phyloP scores from a whole-genome alignment of 805 yeast species.

The Wickerhamomyces pijperi region DNA sequence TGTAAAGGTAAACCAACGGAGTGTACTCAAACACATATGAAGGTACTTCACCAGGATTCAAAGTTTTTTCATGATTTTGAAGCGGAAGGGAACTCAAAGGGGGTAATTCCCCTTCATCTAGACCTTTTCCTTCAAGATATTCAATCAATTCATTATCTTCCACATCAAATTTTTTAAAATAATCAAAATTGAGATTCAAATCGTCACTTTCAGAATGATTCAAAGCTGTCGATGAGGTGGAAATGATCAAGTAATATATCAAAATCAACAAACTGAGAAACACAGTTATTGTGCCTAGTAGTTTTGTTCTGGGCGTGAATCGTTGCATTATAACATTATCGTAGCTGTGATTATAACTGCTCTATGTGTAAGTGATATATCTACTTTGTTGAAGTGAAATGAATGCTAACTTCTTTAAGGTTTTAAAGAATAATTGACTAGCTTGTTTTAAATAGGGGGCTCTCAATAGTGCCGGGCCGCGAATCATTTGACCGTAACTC shows the following conservation, averaged over 20 bases:
- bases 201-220: too few species aligned
- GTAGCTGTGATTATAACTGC: too few species aligned
- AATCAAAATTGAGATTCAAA: constrained; percentile 6
- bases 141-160: constrained; percentile 3
- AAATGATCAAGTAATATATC: too few species aligned
- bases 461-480: too few species aligned
- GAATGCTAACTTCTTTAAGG: too few species aligned
- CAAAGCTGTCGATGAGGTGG: too few species aligned
- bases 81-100: constrained; percentile 25
- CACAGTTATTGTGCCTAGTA: neutral
- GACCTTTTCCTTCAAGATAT: neutral
- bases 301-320: neutral
- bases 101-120: constrained; percentile 19
- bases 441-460: too few species aligned
- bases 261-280: neutral
- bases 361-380: too few species aligned
- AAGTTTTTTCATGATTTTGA: constrained; percentile 21
- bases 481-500: too few species aligned
- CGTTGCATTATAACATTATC: neutral
- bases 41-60: constrained; percentile 49
- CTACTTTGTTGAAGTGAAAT: too few species aligned
- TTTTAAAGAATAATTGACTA: too few species aligned
- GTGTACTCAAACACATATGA: constrained; percentile 49
- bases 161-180: constrained; percentile 8
- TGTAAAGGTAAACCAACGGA: constrained; percentile 77